Conservation (phyloP, 164 flowering plant genomes). For the Stephania yunnanensis region DNA sequence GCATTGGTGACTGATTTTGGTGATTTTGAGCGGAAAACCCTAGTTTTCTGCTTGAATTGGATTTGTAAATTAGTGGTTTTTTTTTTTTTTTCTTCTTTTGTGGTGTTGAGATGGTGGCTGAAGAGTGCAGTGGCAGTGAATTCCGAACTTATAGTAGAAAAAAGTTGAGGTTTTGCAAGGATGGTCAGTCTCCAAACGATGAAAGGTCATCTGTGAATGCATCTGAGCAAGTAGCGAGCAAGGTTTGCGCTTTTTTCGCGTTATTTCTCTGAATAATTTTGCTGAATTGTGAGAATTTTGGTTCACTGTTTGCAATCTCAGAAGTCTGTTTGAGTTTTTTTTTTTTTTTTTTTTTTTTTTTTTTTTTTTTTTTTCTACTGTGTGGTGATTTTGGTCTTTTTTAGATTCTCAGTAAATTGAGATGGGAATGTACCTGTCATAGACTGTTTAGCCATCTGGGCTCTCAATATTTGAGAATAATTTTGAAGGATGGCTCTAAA, state of each 20-base stretch:
- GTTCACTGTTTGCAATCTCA: not conserved
- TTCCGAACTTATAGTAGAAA: constrained; percentile 16
- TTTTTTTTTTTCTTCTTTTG: not conserved
- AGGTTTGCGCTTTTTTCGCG: constrained; percentile 2
- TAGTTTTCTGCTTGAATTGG: constrained; percentile 1
- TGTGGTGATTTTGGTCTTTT: not conserved
- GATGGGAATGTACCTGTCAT: not conserved
- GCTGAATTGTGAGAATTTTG: not conserved
- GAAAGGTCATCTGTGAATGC: not conserved
- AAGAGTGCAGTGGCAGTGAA: constrained; percentile 8
- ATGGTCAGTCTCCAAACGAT: constrained; percentile 1
- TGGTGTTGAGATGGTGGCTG: constrained; percentile 1
- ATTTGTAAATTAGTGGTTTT: constrained; percentile 1
- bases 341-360: not conserved
- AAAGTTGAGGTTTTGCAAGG: constrained; percentile 9
- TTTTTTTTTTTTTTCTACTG: not conserved
- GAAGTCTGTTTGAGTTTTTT: not conserved
- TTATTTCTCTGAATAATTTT: not conserved
- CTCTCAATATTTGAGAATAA: not conserved
- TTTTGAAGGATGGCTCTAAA: not conserved
- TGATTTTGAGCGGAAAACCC: constrained; percentile 5
- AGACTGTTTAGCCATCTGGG: not conserved
- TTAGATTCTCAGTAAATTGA: not conserved
- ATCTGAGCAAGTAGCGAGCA: not conserved
- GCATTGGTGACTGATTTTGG: not conserved